These are phyloP conservation scores for Mycogone perniciosa DNA, from an alignment of 2,329 filamentous ascomycete species.

Conservation along the genomic window DNA sequence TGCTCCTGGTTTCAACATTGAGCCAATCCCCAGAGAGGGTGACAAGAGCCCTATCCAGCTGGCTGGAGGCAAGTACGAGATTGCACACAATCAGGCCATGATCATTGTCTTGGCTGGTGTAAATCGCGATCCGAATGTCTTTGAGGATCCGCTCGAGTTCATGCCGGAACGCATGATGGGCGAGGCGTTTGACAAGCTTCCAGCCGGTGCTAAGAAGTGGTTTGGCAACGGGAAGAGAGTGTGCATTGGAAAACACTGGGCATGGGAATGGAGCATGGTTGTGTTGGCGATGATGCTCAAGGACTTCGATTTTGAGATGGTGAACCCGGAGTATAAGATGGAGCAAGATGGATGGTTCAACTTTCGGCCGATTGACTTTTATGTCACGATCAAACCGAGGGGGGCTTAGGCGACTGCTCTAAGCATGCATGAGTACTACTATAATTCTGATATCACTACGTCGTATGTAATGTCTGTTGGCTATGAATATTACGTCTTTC, in stretches of 20 bases:
- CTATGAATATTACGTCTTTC: neutral
- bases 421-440: neutral
- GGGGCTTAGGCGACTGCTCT: neutral
- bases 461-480: neutral
- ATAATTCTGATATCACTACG: neutral
- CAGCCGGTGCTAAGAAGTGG: slow-evolving; percentile 41
- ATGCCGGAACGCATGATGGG: slow-evolving; percentile 44
- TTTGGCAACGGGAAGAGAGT: slow-evolving; percentile 47
- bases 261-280: slow-evolving; percentile 39
- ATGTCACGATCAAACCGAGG: slow-evolving; percentile 37
- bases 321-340: slow-evolving; percentile 33
- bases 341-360: slow-evolving; percentile 49
- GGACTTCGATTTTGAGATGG: slow-evolving; percentile 41
- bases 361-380: slow-evolving; percentile 40
- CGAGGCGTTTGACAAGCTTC: slow-evolving; percentile 36
- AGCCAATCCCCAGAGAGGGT: slow-evolving; percentile 32
- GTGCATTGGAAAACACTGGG: slow-evolving; percentile 47
- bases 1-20: slow-evolving; percentile 50
- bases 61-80: slow-evolving; percentile 41
- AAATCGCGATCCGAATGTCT: slow-evolving; percentile 43
- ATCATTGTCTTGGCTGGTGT: slow-evolving; percentile 45
- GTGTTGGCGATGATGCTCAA: slow-evolving; percentile 37
- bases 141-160: slow-evolving; percentile 41
- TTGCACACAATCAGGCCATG: slow-evolving; percentile 43
- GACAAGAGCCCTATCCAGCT: slow-evolving; percentile 41